phyloP scores from a whole-genome alignment of 2,329 filamentous ascomycete genomes.

The Microdochium trichocladiopsis region DNA sequence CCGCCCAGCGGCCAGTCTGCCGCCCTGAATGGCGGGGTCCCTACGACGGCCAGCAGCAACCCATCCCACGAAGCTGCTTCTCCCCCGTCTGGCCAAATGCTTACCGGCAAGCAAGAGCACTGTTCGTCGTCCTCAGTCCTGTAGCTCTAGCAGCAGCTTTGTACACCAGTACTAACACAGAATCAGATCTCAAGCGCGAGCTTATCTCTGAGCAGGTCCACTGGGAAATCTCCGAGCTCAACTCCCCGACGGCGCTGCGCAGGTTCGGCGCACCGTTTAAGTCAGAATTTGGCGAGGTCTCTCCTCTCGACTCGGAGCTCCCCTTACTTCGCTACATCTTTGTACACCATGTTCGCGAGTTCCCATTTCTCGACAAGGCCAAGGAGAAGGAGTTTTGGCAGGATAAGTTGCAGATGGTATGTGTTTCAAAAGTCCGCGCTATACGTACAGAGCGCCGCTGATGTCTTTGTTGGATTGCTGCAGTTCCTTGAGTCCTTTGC shows the following conservation, averaged over 20 bases:
- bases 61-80: neutral
- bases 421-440: conserved; percentile 25
- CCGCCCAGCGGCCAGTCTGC: neutral
- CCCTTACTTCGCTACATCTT: conserved; percentile 95
- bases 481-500: conserved; percentile 97
- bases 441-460: conserved; percentile 1
- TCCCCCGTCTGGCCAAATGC: conserved; percentile 34
- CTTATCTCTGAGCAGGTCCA: conserved; percentile 85
- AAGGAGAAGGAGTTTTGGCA: conserved; percentile 99
- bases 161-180: neutral
- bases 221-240: conserved; percentile 86
- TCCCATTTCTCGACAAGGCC: conserved; percentile 94
- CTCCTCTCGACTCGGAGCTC: conserved; percentile 87
- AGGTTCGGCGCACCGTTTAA: conserved; percentile 94
- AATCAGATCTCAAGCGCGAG: conserved; percentile 85
- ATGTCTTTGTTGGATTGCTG: conserved; percentile 3
- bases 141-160: neutral
- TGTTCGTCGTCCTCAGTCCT: conserved; percentile 48
- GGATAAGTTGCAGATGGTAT: conserved; percentile 87
- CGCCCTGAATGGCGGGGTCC: neutral
- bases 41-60: neutral
- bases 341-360: conserved; percentile 94
- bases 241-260: conserved; percentile 87
- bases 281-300: conserved; percentile 86
- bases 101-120: conserved; percentile 97